These are phyloP conservation scores for Neofusicoccum ribis DNA, from an alignment of 2,329 filamentous ascomycete species.

Conservation along the genomic window DNA sequence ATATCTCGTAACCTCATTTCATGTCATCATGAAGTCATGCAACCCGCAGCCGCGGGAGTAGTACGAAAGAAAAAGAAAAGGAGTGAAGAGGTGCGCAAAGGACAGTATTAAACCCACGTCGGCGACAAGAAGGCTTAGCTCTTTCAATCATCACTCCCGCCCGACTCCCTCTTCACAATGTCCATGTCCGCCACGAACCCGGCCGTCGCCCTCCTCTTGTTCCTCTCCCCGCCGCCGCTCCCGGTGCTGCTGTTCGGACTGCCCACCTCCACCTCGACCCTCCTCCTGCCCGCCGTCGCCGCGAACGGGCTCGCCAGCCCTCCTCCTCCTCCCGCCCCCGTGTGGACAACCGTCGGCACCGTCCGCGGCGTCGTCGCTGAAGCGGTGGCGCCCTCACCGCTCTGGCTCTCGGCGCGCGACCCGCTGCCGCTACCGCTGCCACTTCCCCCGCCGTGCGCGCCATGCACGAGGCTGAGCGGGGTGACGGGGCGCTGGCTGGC, in stretches of 20 bases:
- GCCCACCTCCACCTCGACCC: constrained; percentile 29
- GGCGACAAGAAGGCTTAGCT: background rate
- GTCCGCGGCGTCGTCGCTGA: constrained; percentile 24
- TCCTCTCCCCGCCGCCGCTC: background rate
- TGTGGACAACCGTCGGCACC: constrained; percentile 27
- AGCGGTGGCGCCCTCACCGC: background rate
- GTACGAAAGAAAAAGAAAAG: background rate
- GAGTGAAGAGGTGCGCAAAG: background rate
- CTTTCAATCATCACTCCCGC: background rate
- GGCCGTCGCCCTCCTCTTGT: background rate
- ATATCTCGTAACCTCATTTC: no score
- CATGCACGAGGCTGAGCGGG: background rate
- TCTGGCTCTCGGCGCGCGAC: background rate
- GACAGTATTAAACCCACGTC: background rate
- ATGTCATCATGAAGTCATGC: no score
- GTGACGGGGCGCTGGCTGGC: background rate
- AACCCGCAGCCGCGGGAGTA: background rate
- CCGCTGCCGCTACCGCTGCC: background rate
- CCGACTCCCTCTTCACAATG: background rate
- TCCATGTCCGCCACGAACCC: constrained; percentile 17
- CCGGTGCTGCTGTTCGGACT: background rate
- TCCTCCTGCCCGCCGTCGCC: constrained; percentile 30
- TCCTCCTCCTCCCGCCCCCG: constrained; percentile 16
- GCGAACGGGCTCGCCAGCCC: constrained; percentile 32
- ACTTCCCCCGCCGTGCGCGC: background rate